Conservation (phyloP, 768 basidiomycete genomes). For the Panaeolus papilionaceus region DNA sequence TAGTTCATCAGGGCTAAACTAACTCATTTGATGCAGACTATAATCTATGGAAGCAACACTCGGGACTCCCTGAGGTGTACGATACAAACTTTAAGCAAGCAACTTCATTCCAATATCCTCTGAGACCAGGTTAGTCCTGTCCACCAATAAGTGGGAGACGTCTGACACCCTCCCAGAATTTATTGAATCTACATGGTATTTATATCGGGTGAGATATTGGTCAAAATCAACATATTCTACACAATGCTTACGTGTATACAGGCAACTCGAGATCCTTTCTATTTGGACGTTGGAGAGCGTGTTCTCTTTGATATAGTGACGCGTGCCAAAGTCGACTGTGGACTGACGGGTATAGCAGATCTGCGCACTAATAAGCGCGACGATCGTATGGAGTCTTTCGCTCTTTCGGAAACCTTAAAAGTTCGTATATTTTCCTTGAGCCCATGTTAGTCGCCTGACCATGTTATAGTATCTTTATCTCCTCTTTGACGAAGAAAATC, state of each 20-base stretch:
- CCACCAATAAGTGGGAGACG: not conserved
- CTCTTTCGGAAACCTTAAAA: slow-evolving; percentile 92
- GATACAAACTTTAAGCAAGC: slow-evolving; percentile 77
- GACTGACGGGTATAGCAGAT: slow-evolving; percentile 83
- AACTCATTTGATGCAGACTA: slow-evolving; percentile 60
- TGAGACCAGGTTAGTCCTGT: slow-evolving; percentile 65
- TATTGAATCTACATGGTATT: slow-evolving; percentile 95
- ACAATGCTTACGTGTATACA: slow-evolving; percentile 36
- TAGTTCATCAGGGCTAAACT: not conserved
- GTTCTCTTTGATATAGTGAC: slow-evolving; percentile 76
- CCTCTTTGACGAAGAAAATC: slow-evolving; percentile 87
- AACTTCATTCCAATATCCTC: slow-evolving; percentile 79
- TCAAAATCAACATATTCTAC: not conserved
- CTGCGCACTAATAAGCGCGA: slow-evolving; percentile 79
- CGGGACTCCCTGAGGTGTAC: slow-evolving; percentile 92
- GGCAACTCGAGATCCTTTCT: slow-evolving; percentile 93
- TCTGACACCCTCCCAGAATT: slow-evolving; percentile 64
- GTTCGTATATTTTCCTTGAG: slow-evolving; percentile 38
- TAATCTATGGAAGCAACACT: slow-evolving; percentile 89
- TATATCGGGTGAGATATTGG: slow-evolving; percentile 76
- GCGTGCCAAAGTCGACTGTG: slow-evolving; percentile 85
- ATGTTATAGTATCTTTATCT: slow-evolving; percentile 83
- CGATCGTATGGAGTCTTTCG: slow-evolving; percentile 97
- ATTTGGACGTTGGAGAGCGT: slow-evolving; percentile 89
- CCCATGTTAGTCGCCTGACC: not conserved